phyloP scores from a whole-genome alignment of 345 rosid genomes.

The Euclidium syriacum region DNA sequence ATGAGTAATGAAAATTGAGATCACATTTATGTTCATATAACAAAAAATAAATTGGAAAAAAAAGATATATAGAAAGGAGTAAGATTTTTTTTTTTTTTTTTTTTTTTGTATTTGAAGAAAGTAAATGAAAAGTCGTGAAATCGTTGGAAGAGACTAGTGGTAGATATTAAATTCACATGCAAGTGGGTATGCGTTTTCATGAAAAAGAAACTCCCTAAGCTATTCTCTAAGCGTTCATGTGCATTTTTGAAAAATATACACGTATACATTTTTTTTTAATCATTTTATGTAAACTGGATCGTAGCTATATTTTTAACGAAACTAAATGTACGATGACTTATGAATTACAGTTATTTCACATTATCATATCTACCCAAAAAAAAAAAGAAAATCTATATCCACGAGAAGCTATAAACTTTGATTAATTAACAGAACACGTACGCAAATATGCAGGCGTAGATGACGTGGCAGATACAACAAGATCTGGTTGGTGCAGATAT shows the following conservation, averaged over 20 bases:
- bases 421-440: slow-evolving; percentile 18
- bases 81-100: too few species aligned
- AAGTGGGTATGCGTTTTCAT: slow-evolving; percentile 24
- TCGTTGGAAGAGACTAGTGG: neutral
- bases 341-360: slow-evolving; percentile 3
- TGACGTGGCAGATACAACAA: slow-evolving; percentile 15
- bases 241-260: slow-evolving; percentile 15
- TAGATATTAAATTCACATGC: slow-evolving; percentile 33
- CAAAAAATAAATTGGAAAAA: neutral
- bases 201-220: slow-evolving; percentile 18
- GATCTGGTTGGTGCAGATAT: slow-evolving; percentile 30
- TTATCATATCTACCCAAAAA: slow-evolving; percentile 9
- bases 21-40: neutral
- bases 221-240: slow-evolving; percentile 17
- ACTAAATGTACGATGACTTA: neutral
- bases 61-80: neutral
- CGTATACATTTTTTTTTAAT: too few species aligned
- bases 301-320: neutral
- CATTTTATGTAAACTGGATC: neutral
- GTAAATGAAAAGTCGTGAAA: slow-evolving; percentile 18
- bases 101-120: neutral
- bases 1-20: neutral
- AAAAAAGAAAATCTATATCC: slow-evolving; percentile 6
- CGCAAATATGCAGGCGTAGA: neutral
- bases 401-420: slow-evolving; percentile 14